A percentile compares a stretch with the other conserved stretches of the same genome.
These are phyloP conservation scores for Dryadomyces quercivorus DNA, from an alignment of 2,329 filamentous ascomycete species.

Conservation along the genomic window DNA sequence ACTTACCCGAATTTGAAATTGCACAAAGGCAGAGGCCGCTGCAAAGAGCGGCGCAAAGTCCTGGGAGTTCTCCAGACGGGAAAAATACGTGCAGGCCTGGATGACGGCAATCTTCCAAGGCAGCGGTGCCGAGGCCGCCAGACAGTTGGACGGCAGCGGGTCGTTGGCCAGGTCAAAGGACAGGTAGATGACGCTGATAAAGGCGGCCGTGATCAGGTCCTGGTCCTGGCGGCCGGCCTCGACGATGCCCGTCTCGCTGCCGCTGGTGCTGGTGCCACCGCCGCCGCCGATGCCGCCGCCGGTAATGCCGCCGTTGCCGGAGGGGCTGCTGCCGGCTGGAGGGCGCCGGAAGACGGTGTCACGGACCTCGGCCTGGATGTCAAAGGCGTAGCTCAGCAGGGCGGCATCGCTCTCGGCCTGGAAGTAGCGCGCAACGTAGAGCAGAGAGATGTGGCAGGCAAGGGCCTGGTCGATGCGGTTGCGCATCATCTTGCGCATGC, in stretches of 20 bases:
- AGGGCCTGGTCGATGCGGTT: slow-evolving; percentile 55
- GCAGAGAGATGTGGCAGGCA: slow-evolving; percentile 51
- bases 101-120: slow-evolving; percentile 51
- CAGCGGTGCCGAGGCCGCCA: slow-evolving; percentile 42
- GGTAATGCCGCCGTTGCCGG: too few species aligned
- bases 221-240: slow-evolving; percentile 45
- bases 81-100: slow-evolving; percentile 51
- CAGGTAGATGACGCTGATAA: slow-evolving; percentile 51
- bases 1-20: slow-evolving; percentile 41
- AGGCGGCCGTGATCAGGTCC: slow-evolving; percentile 53
- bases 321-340: too few species aligned
- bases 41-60: slow-evolving; percentile 43
- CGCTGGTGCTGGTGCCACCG: background rate
- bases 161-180: slow-evolving; percentile 47
- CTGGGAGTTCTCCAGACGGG: slow-evolving; percentile 33
- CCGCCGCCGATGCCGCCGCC: background rate
- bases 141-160: slow-evolving; percentile 42
- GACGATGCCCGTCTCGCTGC: slow-evolving; percentile 29
- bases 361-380: slow-evolving; percentile 56
- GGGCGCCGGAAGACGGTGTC: slow-evolving; percentile 46
- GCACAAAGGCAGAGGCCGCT: slow-evolving; percentile 43
- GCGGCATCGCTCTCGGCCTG: slow-evolving; percentile 46
- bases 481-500: slow-evolving; percentile 45
- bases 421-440: slow-evolving; percentile 53
- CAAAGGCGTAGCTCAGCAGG: slow-evolving; percentile 54